Evolutionary conservation across 208 protist species (phyloP), one percentile per base, ranked within the genome.

Genomic region (Acanthamoeba sp.): DNA sequence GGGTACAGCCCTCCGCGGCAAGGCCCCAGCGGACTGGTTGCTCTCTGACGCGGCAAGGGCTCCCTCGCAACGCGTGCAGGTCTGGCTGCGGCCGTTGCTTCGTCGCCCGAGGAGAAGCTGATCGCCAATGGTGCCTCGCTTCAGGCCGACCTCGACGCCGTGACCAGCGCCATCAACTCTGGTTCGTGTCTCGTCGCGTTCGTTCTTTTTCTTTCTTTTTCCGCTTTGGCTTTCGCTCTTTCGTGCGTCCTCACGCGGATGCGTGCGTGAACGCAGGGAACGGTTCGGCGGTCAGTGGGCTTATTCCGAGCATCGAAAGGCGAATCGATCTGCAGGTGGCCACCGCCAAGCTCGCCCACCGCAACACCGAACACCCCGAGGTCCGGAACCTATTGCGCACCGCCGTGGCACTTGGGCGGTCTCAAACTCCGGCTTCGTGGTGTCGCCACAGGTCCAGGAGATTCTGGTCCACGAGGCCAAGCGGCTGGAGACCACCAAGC

Each of bases 331-430:
- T 45, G 36, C 87, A 92, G 64, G 48, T 92, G 14, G 59, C 40
- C 50, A 76, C 22, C 36, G 87, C 59, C 36, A 42, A 32, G 14
- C 55, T 42, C 27, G 87, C 87, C 27, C 24, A 50, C 55, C 14
- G 22, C n/a, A 71, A 92, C 64, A 92, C 87, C 27, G 27, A 92
- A 14, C 87, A 92, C 40, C 87, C 87, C 27, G 87, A 92, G 40
- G 57, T 89, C 27, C 36, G 36, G 3, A 9, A 0, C 6, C 40
- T 27, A 2, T 87, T 57, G 32, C 76, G 6, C 3, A 12, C 32
- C 12, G 48, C 48, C 16, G 45, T 55, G 48, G 48, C 48, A 59
- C 20, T 59, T 10, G 10, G 20, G 20, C 52, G 14, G 20, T 59
- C 14, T 59, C 20, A 59, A 59, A 40, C 71, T 29, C 18, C 12